These are phyloP conservation scores for Botrytis deweyae DNA, from an alignment of 2,329 filamentous ascomycete species.

Conservation along the genomic window DNA sequence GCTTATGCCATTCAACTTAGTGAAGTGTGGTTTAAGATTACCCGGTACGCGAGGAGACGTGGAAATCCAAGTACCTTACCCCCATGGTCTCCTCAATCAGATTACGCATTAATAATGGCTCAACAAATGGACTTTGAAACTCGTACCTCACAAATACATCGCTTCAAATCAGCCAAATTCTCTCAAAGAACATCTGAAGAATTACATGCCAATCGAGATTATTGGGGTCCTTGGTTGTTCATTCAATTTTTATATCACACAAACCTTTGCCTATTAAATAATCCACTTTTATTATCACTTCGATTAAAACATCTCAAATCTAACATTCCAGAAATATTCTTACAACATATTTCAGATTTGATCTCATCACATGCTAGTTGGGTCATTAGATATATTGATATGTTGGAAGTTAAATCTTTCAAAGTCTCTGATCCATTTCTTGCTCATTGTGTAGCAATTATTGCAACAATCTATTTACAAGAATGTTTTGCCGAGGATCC, in stretches of 20 bases:
- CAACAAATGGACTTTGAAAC: conserved; percentile 54
- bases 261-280: conserved; percentile 53
- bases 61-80: conserved; percentile 46
- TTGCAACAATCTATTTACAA: conserved; percentile 54
- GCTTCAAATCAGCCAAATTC: conserved; percentile 51
- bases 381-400: conserved; percentile 53
- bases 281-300: conserved; percentile 53
- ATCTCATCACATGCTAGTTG: conserved; percentile 52
- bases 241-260: conserved; percentile 54
- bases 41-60: conserved; percentile 47
- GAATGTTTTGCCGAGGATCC: conserved; percentile 48
- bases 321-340: conserved; percentile 53
- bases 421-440: conserved; percentile 48
- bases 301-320: conserved; percentile 52
- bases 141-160: conserved; percentile 50
- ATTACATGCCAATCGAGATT: conserved; percentile 47
- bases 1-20: conserved; percentile 48
- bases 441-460: conserved; percentile 51
- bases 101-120: conserved; percentile 51
- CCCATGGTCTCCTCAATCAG: conserved; percentile 51
- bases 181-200: conserved; percentile 44
- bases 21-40: conserved; percentile 49
- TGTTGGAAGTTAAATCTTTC: conserved; percentile 47
- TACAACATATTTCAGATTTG: conserved; percentile 53
- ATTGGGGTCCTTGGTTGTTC: conserved; percentile 54